These are phyloP conservation scores for Xylaria curta DNA, from an alignment of 495 filamentous ascomycete species.

Conservation along the genomic window DNA sequence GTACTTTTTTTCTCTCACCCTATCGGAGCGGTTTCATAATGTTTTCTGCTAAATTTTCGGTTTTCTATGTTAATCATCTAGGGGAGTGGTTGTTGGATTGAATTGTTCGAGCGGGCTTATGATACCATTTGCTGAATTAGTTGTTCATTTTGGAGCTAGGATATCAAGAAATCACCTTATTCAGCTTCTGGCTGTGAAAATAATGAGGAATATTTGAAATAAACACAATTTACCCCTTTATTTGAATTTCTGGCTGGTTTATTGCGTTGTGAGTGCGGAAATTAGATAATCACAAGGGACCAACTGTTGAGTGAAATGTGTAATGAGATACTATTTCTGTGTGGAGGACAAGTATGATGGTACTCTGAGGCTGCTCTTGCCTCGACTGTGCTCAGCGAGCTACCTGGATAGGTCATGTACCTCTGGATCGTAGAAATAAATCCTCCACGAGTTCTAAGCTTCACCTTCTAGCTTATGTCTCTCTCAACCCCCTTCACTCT, in stretches of 20 bases:
- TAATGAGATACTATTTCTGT: neutral
- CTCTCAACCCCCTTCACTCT: neutral
- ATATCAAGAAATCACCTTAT: neutral
- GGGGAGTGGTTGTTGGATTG: constrained; percentile 25
- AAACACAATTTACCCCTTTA: neutral
- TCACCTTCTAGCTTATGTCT: neutral
- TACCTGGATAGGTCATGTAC: neutral
- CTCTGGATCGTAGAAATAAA: neutral
- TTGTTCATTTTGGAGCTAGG: constrained; percentile 3
- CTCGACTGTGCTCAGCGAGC: neutral
- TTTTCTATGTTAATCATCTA: constrained; percentile 26
- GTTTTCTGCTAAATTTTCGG: neutral
- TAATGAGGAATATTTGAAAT: neutral
- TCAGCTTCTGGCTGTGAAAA: neutral
- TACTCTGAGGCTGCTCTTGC: neutral
- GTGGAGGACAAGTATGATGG: neutral
- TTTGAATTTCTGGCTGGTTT: neutral
- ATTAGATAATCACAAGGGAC: neutral
- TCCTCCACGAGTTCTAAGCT: neutral
- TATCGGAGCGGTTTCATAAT: neutral
- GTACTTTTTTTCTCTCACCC: neutral
- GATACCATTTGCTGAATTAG: constrained; percentile 27
- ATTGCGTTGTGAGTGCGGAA: neutral
- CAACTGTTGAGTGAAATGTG: constrained; percentile 5
- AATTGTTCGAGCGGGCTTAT: constrained; percentile 23